Evolutionary conservation across 345 rosid species (phyloP), one percentile per base, ranked within the genome.

Genomic region (Gossypium sturtianum): DNA sequence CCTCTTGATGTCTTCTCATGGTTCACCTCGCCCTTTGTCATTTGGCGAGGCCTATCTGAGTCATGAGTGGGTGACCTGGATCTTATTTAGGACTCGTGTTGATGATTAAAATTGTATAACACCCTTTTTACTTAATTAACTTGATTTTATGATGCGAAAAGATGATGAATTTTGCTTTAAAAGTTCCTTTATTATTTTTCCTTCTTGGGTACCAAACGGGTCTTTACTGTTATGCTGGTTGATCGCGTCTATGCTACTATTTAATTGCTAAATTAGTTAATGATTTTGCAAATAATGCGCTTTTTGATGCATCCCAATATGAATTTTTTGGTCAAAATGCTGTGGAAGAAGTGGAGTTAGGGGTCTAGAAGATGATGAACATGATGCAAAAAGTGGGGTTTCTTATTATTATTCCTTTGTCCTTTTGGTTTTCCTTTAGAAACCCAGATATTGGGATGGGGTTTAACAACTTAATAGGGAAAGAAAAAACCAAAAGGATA

Each of bases 361-460:
- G 97, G 93, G 87, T 20, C 75, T 93, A 48, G 95, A 87, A 48
- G 92, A 86, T 20, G 81, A 60, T 49, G 85, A 67, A 72, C 80
- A 66, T 63, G 81, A 65, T 10, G 59, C 79, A 34, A 34, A 4
- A 34, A 34, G 7, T 34, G 38, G 38, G 38, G 38, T 34, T 34
- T 34, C 38, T 34, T 34, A 4, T 34, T 34, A 34, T 4, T 34
- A 34, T 4, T 34, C 38, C 38, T 34, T 34, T 4, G 6, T 34
- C 38, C 1, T 34, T 34, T 34, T 34, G 38, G 38, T 34, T 34
- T 34, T 34, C 7, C 38, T 4, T 34, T 4, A 34, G 38, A 34
- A 34, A 34, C 38, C 38, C 1, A 34, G 7, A 34, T 4, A 0
- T 4, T 34, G 38, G 38, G 38, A 0, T 34, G 6, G 38, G 38